Base-by-base conservation (phyloP, 1,284 basidiomycete species). In the Ceratobasidium papillatum region DNA sequence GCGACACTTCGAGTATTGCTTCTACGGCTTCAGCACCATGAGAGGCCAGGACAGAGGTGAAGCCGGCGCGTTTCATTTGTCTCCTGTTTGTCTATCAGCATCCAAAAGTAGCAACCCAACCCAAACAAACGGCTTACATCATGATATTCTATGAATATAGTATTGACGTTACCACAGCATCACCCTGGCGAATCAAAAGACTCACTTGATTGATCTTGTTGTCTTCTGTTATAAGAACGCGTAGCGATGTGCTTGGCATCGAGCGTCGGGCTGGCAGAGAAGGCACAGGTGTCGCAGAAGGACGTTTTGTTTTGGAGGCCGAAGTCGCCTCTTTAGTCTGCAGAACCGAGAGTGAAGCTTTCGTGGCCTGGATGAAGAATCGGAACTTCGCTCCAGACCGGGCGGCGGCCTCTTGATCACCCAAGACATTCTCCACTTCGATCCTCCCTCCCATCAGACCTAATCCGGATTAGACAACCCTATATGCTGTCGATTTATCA, bases 11-110 rank as follows among this genome's bases (percentile, higher is more conserved):
- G 8, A 3, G 61, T 19, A 79, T 77, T 30, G 66, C 69, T 34
- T 80, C 76, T n/a, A 80, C 75, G 3, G 80, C 79, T 76, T 80
- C 78, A n/a, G 77, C 66, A 3, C 80, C 80, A 58, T 80, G 78
- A 1, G 76, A 75, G 9, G 80, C 80, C n/a, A 80, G 68, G 11
- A 72, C 52, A 25, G 77, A 77, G 1, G 69, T 75, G 54, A 78
- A 80, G 4, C 79, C 79, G 1, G 77, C 79, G 32, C 77, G 76
- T 38, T 76, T 77, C 27, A 80, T 76, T 73, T 80, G 80, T 4
- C 80, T 22, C 38, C 34, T 43, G 25, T 9, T 45, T 61, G 9
- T 7, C 14, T 34, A 36, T 38, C 38, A 34, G 52, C 27, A 61
- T 41, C 38, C 38, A 14, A 5, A 14, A 41, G 38, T 14, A 7